A percentile compares a stretch with the other conserved stretches of the same genome.
These are phyloP conservation scores for Xylaria sp. DNA, from an alignment of 2,329 filamentous ascomycete genomes.

Conservation along the genomic window DNA sequence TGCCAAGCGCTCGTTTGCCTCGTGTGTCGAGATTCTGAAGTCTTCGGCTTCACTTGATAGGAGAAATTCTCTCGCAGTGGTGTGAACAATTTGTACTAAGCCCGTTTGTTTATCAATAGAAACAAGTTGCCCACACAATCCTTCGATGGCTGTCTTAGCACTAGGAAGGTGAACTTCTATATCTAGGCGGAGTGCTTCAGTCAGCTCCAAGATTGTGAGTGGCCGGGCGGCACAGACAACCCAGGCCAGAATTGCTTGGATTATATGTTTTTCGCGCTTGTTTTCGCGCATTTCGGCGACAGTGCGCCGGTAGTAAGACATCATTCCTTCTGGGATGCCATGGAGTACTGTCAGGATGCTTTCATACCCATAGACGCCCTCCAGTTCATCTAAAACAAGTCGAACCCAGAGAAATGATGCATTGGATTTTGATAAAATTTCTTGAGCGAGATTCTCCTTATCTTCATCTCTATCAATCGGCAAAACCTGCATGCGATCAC, in stretches of 20 bases:
- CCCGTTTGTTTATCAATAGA: conserved; percentile 39
- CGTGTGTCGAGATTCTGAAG: conserved; percentile 42
- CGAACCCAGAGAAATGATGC: neutral
- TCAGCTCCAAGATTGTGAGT: conserved; percentile 45
- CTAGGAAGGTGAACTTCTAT: conserved; percentile 42
- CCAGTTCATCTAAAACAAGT: neutral
- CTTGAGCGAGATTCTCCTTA: neutral
- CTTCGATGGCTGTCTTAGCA: conserved; percentile 42
- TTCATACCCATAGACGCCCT: neutral
- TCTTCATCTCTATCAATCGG: neutral
- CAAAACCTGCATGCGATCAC: neutral
- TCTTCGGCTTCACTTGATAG: conserved; percentile 42
- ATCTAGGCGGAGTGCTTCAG: conserved; percentile 47
- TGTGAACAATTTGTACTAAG: conserved; percentile 45
- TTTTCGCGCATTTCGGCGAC: neutral
- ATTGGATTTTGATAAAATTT: neutral
- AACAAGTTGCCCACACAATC: conserved; percentile 50
- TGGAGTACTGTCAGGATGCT: neutral
- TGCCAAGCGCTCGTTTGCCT: conserved; percentile 45
- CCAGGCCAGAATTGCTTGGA: conserved; percentile 42
- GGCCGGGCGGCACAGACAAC: conserved; percentile 41
- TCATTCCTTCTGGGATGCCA: neutral
- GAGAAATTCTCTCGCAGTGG: conserved; percentile 48
- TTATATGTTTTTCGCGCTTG: neutral
- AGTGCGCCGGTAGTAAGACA: neutral